A percentile compares a stretch with the other conserved stretches of the same genome.
Conservation (phyloP, 2,329 filamentous ascomycete species). For the Colletotrichum incanum region DNA sequence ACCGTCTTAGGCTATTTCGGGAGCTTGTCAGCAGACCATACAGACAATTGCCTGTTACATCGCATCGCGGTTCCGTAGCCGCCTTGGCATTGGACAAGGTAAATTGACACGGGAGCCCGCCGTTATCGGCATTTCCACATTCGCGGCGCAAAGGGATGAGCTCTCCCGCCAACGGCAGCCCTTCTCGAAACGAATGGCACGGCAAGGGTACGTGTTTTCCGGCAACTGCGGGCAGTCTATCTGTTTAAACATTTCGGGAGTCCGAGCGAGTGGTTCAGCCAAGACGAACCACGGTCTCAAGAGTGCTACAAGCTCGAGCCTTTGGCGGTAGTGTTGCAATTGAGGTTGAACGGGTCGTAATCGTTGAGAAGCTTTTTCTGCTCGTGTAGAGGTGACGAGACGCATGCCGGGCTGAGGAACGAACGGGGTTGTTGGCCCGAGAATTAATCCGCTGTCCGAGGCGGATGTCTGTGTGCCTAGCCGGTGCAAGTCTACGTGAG, state of each 20-base stretch:
- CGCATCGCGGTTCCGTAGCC: constrained; percentile 1
- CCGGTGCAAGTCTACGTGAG: not conserved
- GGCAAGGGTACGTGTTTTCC: not conserved
- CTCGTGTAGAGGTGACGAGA: not conserved
- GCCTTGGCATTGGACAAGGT: constrained; percentile 25
- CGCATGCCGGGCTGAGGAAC: not conserved
- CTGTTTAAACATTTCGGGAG: not conserved
- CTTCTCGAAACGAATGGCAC: not conserved
- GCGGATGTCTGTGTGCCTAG: constrained; percentile 2
- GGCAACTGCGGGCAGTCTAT: not conserved
- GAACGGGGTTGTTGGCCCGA: not conserved
- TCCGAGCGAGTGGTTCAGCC: constrained; percentile 25
- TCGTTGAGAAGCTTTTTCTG: not conserved
- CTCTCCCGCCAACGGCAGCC: not conserved
- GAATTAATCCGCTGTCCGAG: not conserved
- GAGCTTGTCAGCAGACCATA: constrained; percentile 9
- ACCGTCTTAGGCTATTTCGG: constrained; percentile 20
- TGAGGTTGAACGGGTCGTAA: constrained; percentile 3
- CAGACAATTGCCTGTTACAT: constrained; percentile 17
- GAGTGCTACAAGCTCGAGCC: not conserved
- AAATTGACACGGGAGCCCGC: not conserved
- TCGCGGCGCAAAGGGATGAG: not conserved
- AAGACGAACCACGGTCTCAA: constrained; percentile 7
- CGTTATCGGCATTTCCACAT: constrained; percentile 9
- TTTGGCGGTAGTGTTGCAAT: not conserved